Percentiles rank a stretch among this genome's conserved stretches.
phyloP scores from a whole-genome alignment of 2,329 filamentous ascomycete species.

The Botrytis sinoallii region DNA sequence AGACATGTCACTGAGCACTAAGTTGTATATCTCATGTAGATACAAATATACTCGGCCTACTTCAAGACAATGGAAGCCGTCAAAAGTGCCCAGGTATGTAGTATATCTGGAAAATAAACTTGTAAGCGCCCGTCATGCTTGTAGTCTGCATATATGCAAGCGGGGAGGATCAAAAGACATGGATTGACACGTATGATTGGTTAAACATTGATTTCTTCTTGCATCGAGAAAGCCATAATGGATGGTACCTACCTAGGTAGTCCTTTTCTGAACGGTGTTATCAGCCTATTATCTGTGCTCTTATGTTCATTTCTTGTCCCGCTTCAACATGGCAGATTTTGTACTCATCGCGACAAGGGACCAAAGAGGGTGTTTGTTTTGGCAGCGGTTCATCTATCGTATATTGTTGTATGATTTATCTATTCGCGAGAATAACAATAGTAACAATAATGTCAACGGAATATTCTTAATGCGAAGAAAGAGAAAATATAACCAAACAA shows the following conservation, averaged over 20 bases:
- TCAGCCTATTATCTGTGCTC: background rate
- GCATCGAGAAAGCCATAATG: background rate
- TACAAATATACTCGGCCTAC: background rate
- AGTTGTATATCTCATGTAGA: slow-evolving; percentile 1
- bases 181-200: slow-evolving; percentile 8
- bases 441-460: background rate
- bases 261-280: background rate
- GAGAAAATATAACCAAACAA: background rate
- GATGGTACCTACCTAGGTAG: background rate
- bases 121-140: slow-evolving; percentile 15
- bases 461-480: background rate
- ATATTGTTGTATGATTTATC: background rate
- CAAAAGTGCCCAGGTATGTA: background rate
- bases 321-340: background rate
- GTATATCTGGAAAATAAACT: background rate
- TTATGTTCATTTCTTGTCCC: background rate
- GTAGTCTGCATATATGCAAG: slow-evolving; percentile 11
- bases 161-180: slow-evolving; percentile 17
- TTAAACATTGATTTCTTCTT: background rate
- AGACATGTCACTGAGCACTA: background rate
- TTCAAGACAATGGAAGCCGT: background rate
- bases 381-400: background rate
- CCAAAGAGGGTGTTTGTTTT: slow-evolving; percentile 3
- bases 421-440: background rate
- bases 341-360: background rate